Evolutionary conservation across 257 asterid species (phyloP), one percentile per base, ranked within the genome.

Genomic region (Penstemon davidsonii): DNA sequence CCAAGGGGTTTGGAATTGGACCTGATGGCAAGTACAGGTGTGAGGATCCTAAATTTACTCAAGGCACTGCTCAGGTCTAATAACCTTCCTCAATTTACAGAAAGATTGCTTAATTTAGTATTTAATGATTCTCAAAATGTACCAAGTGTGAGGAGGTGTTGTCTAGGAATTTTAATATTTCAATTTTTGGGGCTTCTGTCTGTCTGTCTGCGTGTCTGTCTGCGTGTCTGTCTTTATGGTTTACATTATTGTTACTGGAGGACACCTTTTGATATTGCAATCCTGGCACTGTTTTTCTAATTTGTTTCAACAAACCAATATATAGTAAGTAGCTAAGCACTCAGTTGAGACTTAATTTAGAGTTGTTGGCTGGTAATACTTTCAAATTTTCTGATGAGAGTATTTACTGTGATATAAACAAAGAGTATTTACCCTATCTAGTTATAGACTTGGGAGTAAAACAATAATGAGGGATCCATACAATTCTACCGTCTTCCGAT

Each of bases 21-120:
- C 97, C 98, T 8, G 95, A 90, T 70, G 98, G 98, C 11, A 86
- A 76, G 83, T 93, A 93, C 89, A 85, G 95, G 82, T 93, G 98
- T 56, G 97, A 90, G 90, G 97, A 93, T 64, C 98, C 98, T 49
- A 90, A 93, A 78, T 93, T 93, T 78, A 93, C 98, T 3, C 84
- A 93, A 76, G 98, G 98, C 74, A 90, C 97, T 68, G 97, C 97
- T 41, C 98, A 85, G 76, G 94, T 92, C 70, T 90, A 82, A 78
- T 37, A 33, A 5, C 59, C 45, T 8, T 56, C 68, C 67, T 49
- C 39, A 62, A n/a, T 57, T 56, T 45, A 51, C 46, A 6, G 60
- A 47, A 62, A 11, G 71, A 62, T 45, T 56, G 67, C 55, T 81
- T 67, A 58, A 73, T 54, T 64, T 74, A 55, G 72, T 74, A 56